These are phyloP conservation scores for Geosmithia morbida DNA, from an alignment of 2,329 filamentous ascomycete genomes.

Conservation along the genomic window DNA sequence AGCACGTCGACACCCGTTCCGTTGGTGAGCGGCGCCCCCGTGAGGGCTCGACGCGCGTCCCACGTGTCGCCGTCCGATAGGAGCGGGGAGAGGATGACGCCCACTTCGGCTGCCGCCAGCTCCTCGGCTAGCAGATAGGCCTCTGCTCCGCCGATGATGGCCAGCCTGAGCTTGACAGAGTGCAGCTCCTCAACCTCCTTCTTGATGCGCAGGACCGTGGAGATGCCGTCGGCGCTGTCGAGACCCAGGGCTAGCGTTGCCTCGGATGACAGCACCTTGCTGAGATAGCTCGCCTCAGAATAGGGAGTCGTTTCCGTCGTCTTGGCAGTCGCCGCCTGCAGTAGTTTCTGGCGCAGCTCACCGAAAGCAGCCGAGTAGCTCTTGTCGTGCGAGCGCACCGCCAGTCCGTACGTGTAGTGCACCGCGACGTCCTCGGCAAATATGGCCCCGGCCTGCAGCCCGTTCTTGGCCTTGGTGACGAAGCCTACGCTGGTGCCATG, in stretches of 20 bases:
- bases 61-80: slow-evolving; percentile 39
- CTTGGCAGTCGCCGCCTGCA: slow-evolving; percentile 22
- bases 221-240: slow-evolving; percentile 50
- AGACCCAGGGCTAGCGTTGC: slow-evolving; percentile 41
- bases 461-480: slow-evolving; percentile 30
- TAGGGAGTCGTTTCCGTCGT: background rate
- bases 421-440: slow-evolving; percentile 39
- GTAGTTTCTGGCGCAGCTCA: slow-evolving; percentile 34
- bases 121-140: slow-evolving; percentile 43
- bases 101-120: slow-evolving; percentile 39
- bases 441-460: slow-evolving; percentile 31
- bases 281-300: slow-evolving; percentile 34
- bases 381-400: slow-evolving; percentile 22
- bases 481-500: slow-evolving; percentile 46
- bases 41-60: slow-evolving; percentile 47
- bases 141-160: slow-evolving; percentile 49
- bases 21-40: slow-evolving; percentile 51
- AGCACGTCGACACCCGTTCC: slow-evolving; percentile 46
- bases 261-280: slow-evolving; percentile 36
- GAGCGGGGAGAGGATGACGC: slow-evolving; percentile 46
- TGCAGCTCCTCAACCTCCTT: slow-evolving; percentile 28
- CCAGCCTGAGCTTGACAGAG: slow-evolving; percentile 26
- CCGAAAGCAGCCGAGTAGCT: slow-evolving; percentile 41
- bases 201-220: slow-evolving; percentile 44
- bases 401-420: slow-evolving; percentile 40